Conservation (phyloP, 106 monocot species). For the Hemerocallis citrina region DNA sequence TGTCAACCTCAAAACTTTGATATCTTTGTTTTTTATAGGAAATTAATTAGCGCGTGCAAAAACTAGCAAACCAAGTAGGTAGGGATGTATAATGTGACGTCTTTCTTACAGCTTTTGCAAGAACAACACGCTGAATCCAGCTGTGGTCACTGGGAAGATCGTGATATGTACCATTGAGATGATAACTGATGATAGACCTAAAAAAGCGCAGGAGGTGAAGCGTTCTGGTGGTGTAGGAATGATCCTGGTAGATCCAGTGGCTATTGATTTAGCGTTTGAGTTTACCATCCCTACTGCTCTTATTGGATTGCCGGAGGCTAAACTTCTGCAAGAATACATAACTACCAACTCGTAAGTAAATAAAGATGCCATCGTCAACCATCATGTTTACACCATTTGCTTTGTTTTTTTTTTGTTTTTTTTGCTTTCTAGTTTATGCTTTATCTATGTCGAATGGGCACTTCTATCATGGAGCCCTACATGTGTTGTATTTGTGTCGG, state of each 20-base stretch:
- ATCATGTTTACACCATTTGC: not conserved
- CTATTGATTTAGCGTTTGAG: not conserved
- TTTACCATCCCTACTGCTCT: not conserved
- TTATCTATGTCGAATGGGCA: too few relatives aligned
- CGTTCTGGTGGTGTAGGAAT: slow-evolving; percentile 6
- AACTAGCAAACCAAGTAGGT: too few relatives aligned
- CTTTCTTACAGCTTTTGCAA: slow-evolving; percentile 6
- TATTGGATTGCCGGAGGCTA: slow-evolving; percentile 3
- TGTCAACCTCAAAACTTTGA: too few relatives aligned
- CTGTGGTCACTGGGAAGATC: slow-evolving; percentile 1
- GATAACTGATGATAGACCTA: not conserved
- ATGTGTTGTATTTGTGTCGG: too few relatives aligned
- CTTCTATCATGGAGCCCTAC: too few relatives aligned
- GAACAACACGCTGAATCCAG: slow-evolving; percentile 1
- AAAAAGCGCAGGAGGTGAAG: not conserved
- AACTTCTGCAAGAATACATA: not conserved
- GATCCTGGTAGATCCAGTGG: slow-evolving; percentile 5
- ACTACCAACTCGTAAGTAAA: not conserved
- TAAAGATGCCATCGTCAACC: too few relatives aligned
- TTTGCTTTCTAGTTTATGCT: not conserved
- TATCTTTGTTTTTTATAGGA: not conserved
- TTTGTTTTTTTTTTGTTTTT: not conserved
- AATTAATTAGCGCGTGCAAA: too few relatives aligned
- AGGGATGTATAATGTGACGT: too few relatives aligned
- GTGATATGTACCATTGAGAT: not conserved